Conservation (phyloP, 495 filamentous ascomycete species). For the Margaritispora aquatica region DNA sequence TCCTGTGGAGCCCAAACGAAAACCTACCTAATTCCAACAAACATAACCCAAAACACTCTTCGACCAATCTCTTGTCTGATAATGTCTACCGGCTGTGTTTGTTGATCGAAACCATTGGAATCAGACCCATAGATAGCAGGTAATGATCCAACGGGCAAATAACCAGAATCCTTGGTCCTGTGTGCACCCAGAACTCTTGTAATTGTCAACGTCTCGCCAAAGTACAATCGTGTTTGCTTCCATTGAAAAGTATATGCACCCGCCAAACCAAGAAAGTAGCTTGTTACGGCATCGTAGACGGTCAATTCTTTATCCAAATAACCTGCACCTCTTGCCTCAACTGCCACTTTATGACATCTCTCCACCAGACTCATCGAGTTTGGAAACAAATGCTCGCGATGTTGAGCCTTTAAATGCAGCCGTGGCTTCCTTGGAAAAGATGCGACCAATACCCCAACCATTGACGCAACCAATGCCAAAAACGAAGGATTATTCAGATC, state of each 20-base stretch:
- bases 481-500: conserved; percentile 64
- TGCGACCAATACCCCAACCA: conserved; percentile 70
- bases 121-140: conserved; percentile 7
- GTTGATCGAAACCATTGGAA: neutral
- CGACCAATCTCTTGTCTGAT: conserved; percentile 73
- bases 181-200: conserved; percentile 60
- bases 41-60: conserved; percentile 72
- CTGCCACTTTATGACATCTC: conserved; percentile 64
- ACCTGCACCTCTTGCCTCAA: conserved; percentile 60
- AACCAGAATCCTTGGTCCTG: conserved; percentile 26
- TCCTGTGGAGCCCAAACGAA: conserved; percentile 9
- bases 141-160: neutral
- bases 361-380: conserved; percentile 67
- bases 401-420: conserved; percentile 59
- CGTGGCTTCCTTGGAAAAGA: conserved; percentile 77
- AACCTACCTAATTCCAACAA: conserved; percentile 49
- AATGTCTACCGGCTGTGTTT: conserved; percentile 41
- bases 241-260: conserved; percentile 63
- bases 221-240: conserved; percentile 59
- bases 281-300: conserved; percentile 78
- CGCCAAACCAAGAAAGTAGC: conserved; percentile 73
- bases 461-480: conserved; percentile 71
- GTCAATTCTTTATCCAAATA: conserved; percentile 62
- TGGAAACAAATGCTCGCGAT: conserved; percentile 50
- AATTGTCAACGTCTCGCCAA: conserved; percentile 69